Evolutionary conservation across 2,329 filamentous ascomycete genomes (phyloP).

Genomic region (Neurospora sp.): DNA sequence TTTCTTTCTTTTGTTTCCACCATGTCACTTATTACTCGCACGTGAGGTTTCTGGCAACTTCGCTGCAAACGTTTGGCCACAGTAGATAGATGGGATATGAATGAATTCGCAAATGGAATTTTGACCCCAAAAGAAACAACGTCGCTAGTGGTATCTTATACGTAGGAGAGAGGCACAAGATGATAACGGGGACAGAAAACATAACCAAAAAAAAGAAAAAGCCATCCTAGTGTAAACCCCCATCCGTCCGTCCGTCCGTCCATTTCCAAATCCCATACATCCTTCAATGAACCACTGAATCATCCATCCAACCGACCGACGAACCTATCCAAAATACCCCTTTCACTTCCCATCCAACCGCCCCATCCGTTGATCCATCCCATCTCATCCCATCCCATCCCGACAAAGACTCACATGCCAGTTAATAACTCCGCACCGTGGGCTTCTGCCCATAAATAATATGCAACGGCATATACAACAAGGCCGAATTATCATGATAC

Average conservation of each 20-base stretch:
- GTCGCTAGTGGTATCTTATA: not conserved
- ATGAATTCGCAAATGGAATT: not conserved
- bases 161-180: not conserved
- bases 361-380: not conserved
- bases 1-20: too few relatives aligned
- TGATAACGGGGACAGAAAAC: not conserved
- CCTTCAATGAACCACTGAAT: not conserved
- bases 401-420: too few relatives aligned
- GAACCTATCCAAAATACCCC: not conserved
- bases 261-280: not conserved
- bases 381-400: not conserved
- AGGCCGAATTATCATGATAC: constrained; percentile 25
- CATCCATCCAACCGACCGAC: not conserved
- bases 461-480: constrained; percentile 46
- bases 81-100: not conserved
- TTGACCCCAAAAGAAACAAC: not conserved
- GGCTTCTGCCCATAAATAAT: constrained; percentile 46
- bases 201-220: not conserved
- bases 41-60: too few relatives aligned
- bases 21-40: too few relatives aligned
- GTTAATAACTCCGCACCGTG: constrained; percentile 1
- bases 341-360: not conserved
- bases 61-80: too few relatives aligned
- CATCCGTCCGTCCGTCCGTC: not conserved
- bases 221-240: not conserved